Percentiles rank a stretch among this genome's conserved stretches.
Evolutionary conservation across 1,139 yeast species (phyloP).

Genomic region (Candida buenavistaensis): DNA sequence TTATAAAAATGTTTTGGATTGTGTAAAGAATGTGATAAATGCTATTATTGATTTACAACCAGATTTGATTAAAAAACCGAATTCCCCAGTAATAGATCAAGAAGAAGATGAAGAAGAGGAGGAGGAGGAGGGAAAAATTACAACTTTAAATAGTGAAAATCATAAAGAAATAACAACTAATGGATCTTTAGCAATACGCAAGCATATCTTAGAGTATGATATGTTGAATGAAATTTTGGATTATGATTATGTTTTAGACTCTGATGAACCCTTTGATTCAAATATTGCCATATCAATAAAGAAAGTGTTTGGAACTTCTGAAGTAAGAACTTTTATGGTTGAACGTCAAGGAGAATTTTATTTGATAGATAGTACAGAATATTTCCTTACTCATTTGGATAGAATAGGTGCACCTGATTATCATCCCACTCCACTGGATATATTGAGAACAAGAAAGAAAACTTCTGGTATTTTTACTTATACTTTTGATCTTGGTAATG

Average conservation of each 20-base stretch:
- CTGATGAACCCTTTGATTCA: slow-evolving; percentile 45
- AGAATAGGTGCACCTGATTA: slow-evolving; percentile 61
- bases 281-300: slow-evolving; percentile 46
- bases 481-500: slow-evolving; percentile 71
- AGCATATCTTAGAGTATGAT: slow-evolving; percentile 28
- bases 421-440: slow-evolving; percentile 73
- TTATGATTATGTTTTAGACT: slow-evolving; percentile 50
- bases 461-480: slow-evolving; percentile 92
- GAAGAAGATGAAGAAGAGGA: slow-evolving; percentile 6
- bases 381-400: slow-evolving; percentile 68
- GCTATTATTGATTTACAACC: slow-evolving; percentile 55
- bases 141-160: slow-evolving; percentile 8
- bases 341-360: slow-evolving; percentile 74
- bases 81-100: slow-evolving; percentile 3
- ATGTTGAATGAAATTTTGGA: slow-evolving; percentile 51
- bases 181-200: slow-evolving; percentile 15
- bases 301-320: slow-evolving; percentile 54
- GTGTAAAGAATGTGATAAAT: slow-evolving; percentile 59
- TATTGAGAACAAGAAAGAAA: slow-evolving; percentile 84
- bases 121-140: slow-evolving; percentile 5
- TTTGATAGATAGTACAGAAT: slow-evolving; percentile 82
- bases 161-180: slow-evolving; percentile 16
- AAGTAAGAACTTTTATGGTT: slow-evolving; percentile 56
- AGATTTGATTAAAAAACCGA: slow-evolving; percentile 38
- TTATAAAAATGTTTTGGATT: slow-evolving; percentile 64